Conservation (phyloP, 257 asterid genomes). For the Fraxinus pennsylvanica region DNA sequence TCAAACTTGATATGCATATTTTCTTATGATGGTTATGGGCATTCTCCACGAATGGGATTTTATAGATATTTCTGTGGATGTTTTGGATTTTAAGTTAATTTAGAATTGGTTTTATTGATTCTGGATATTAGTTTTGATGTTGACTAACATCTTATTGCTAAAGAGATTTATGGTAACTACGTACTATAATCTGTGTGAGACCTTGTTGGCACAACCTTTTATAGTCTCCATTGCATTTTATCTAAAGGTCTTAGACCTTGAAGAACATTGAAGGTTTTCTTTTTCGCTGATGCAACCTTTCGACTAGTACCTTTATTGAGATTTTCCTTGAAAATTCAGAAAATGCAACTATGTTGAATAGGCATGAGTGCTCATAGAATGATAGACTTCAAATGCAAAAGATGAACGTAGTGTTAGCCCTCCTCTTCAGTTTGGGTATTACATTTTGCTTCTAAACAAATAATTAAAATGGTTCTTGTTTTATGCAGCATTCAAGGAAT, state of each 20-base stretch:
- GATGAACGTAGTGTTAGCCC: not conserved
- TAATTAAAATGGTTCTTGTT: conserved; percentile 21
- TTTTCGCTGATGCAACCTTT: not conserved
- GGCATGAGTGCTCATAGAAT: not conserved
- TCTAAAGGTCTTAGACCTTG: not conserved
- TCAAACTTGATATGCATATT: not conserved
- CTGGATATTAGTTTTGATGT: not conserved
- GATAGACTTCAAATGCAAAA: not conserved
- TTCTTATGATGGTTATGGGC: conserved; percentile 4
- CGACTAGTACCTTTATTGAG: not conserved
- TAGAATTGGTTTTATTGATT: not conserved
- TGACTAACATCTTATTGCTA: not conserved
- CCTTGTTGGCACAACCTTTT: not conserved
- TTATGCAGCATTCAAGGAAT: conserved; percentile 64
- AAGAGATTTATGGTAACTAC: not conserved
- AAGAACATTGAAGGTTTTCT: not conserved
- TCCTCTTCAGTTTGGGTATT: not conserved
- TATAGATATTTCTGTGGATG: conserved; percentile 2
- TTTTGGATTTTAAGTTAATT: not conserved
- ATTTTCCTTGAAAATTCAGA: not conserved
- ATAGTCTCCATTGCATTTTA: not conserved
- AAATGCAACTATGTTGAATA: not conserved
- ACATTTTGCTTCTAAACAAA: not conserved
- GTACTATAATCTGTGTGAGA: not conserved
- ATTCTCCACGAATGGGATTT: conserved; percentile 10